A percentile compares a stretch with the other conserved stretches of the same genome.
Conservation (phyloP, 139 green algal species). For the Nannochloris sp. region DNA sequence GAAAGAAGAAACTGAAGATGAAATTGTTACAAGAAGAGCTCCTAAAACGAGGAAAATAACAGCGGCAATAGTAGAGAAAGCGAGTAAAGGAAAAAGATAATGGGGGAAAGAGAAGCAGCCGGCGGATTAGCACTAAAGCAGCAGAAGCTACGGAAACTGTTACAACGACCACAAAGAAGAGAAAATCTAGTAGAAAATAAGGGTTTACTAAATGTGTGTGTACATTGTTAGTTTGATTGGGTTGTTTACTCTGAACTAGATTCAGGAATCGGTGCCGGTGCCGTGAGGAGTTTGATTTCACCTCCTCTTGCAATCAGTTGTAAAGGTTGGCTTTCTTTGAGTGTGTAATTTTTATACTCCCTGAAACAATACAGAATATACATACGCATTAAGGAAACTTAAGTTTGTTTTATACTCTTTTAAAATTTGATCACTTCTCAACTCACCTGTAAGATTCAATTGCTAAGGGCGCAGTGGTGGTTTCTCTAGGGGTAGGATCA, state of each 20-base stretch:
- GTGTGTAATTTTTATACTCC: slow-evolving; percentile 10
- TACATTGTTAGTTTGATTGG: not conserved
- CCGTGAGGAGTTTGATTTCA: not conserved
- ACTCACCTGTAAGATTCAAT: slow-evolving; percentile 10
- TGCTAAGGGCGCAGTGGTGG: not conserved
- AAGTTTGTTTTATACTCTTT: not conserved
- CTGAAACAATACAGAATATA: too few relatives aligned
- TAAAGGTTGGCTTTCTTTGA: slow-evolving; percentile 3
- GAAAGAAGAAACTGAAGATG: not conserved
- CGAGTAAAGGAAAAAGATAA: too few relatives aligned
- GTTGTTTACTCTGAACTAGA: too few relatives aligned
- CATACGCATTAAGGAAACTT: not conserved
- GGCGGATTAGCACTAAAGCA: too few relatives aligned
- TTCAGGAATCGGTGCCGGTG: not conserved
- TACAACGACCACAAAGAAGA: slow-evolving; percentile 1
- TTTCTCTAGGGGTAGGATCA: not conserved
- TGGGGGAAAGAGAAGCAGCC: too few relatives aligned
- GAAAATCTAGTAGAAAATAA: slow-evolving; percentile 8
- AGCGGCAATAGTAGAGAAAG: too few relatives aligned
- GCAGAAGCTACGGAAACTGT: too few relatives aligned
- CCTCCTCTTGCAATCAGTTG: not conserved
- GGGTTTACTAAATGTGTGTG: not conserved
- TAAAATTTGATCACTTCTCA: not conserved
- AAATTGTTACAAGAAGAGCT: too few relatives aligned
- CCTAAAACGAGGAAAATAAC: too few relatives aligned